Conservation (phyloP, 768 basidiomycete species). For the Lentinula boryana region DNA sequence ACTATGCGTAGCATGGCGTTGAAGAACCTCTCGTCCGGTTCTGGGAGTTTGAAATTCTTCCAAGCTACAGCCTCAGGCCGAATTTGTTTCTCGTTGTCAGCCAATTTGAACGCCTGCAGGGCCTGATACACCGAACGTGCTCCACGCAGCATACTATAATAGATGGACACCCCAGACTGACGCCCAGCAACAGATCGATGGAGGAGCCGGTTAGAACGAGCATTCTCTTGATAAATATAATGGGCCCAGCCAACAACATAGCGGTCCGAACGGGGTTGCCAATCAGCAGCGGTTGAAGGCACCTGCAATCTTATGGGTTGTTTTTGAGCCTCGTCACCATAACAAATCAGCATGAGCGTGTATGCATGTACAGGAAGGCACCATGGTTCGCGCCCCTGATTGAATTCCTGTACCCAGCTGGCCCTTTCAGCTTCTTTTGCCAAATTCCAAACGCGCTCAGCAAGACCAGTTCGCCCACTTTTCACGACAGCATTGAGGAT, state of each 20-base stretch:
- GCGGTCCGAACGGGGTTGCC: constrained; percentile 16
- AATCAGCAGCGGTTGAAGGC: constrained; percentile 14
- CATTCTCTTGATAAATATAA: not conserved
- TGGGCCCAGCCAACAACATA: constrained; percentile 26
- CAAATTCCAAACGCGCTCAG: constrained; percentile 60
- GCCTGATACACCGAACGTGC: constrained; percentile 20
- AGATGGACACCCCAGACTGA: not conserved
- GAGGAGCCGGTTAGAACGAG: not conserved
- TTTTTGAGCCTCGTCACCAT: constrained; percentile 35
- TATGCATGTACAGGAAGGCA: constrained; percentile 60
- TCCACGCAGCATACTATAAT: not conserved
- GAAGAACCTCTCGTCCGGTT: constrained; percentile 62
- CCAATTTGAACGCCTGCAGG: constrained; percentile 13
- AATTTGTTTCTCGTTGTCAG: constrained; percentile 4
- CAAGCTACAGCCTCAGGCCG: constrained; percentile 2
- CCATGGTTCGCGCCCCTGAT: constrained; percentile 43
- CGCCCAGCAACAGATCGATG: not conserved
- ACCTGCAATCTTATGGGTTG: not conserved
- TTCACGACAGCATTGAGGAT: constrained; percentile 59
- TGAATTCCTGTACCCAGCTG: constrained; percentile 36
- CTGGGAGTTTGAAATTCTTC: constrained; percentile 25
- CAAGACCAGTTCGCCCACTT: constrained; percentile 43
- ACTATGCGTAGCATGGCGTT: constrained; percentile 52
- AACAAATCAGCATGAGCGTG: constrained; percentile 65
- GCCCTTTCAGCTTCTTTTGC: constrained; percentile 51